Base-by-base conservation (phyloP, 192 early-diverging fungal genomes). In the Fimicolochytrium jonesii region DNA sequence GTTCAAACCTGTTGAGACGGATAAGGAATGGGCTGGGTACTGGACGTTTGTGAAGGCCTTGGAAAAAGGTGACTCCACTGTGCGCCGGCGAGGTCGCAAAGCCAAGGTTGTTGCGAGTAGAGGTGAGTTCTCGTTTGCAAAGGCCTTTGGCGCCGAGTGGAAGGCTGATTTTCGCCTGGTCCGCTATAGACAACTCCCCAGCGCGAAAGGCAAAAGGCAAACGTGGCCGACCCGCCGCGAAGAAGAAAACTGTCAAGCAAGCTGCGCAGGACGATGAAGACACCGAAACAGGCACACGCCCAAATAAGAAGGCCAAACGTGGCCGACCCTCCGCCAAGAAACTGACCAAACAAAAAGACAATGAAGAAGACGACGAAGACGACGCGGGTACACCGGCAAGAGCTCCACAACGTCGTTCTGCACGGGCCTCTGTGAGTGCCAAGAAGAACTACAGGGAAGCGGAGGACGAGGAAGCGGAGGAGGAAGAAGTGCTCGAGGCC, bases 21-120 rank as follows among this genome's bases (percentile, higher is more conserved):
- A 66, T 6, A 47, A 7, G 15, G 59, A 73, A 22, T 77, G 75
- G 75, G 15, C 33, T 2, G 56, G 60, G 5, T 77, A 73, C 59
- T 77, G 57, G 62, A 30, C 41, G 10, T 77, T 77, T 63, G 59
- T 66, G 3, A 66, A 61, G 44, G 57, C 66, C 4, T 35, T 77
- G 22, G 58, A 77, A 51, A 73, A 77, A 23, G 75, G 67, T 11
- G 70, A 77, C 43, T 46, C 75, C 17, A 68, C 56, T 11, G 36
- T 64, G 2, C 41, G 62, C 46, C 41, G 41, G 25, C 33, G 39
- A 4, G 44, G 64, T 25, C 44, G 68, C 18, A 69, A 62, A 41
- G 44, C 57, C 3, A 64, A 62, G 46, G 45, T 25, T 15, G 33
- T 42, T n/a, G 43, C 31, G 15, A 64, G 62, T 44, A 33, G 50